A percentile compares a stretch with the other conserved stretches of the same genome.
phyloP scores from a whole-genome alignment of 2,329 filamentous ascomycete species.

The Trichoderma oligosporum region DNA sequence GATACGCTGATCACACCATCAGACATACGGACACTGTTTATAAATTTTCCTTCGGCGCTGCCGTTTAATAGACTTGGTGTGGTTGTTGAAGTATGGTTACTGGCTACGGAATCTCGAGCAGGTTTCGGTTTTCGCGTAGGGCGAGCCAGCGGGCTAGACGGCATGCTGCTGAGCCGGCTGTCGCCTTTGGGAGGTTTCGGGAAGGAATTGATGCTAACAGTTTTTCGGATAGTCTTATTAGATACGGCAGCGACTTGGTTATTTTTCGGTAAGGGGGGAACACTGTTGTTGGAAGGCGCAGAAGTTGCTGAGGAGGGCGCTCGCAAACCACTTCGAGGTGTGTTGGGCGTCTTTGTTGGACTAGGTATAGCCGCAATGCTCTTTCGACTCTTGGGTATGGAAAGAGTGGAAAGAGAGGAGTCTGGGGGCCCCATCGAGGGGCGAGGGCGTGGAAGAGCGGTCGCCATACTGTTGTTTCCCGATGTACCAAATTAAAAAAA shows the following conservation, averaged over 20 bases:
- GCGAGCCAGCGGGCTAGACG: constrained; percentile 55
- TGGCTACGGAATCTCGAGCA: constrained; percentile 51
- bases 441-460: constrained; percentile 63
- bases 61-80: constrained; percentile 76
- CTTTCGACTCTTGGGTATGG: constrained; percentile 68
- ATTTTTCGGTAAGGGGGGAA: constrained; percentile 54
- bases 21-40: constrained; percentile 63
- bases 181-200: constrained; percentile 78
- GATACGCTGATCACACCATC: constrained; percentile 73
- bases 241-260: constrained; percentile 53
- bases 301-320: constrained; percentile 53
- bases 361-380: constrained; percentile 48
- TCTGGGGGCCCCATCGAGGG: constrained; percentile 68
- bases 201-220: constrained; percentile 90
- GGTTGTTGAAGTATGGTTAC: constrained; percentile 42
- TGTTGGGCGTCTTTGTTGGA: constrained; percentile 41
- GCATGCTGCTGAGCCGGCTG: constrained; percentile 56
- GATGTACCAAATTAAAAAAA: neutral
- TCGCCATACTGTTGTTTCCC: constrained; percentile 35
- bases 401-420: constrained; percentile 68
- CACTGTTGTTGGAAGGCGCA: constrained; percentile 51
- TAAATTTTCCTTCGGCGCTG: constrained; percentile 71
- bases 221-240: constrained; percentile 74
- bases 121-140: constrained; percentile 53
- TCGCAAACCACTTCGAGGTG: constrained; percentile 56